Evolutionary conservation across 176 grass and related monocot species (phyloP), one percentile per base, ranked within the genome.

Genomic region (Carex cristatella): DNA sequence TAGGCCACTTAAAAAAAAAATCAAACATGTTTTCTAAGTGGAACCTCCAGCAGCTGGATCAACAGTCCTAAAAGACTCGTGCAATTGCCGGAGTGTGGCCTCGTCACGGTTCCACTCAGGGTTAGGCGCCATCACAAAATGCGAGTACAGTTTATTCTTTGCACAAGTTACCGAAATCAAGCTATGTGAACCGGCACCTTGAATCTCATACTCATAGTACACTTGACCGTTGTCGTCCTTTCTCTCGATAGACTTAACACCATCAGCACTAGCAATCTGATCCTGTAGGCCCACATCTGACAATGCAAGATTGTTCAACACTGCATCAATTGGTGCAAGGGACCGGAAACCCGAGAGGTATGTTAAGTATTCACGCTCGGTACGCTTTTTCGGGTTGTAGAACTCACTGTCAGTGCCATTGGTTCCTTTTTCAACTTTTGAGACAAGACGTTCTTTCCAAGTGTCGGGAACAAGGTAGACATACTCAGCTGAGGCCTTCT

Each of bases 361-460:
- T 28, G 96, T 95, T 61, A 98, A 87, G 91, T 98, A 95, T 87
- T 95, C 93, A 48, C 84, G 84, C 86, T 95, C 93, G 0, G 93
- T n/a, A 30, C 96, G 93, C 87, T 95, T 95, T 64, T 85, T 89
- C 32, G 96, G 90, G 78, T 98, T 95, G 96, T 91, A 98, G 93
- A 98, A 98, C 84, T 98, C 93, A 69, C 90, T 94, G 87, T 98
- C 91, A 2, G 96, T 98, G 76, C 96, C 96, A 74, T 98, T 98
- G 64, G 96, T 98, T 88, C 96, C 96, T 89, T 98, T 98, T 89
- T 98, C 96, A 42, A 98, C 96, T 80, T 98, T 98, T 33, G 93
- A 98, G 74, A 98, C 91, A 57, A 88, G 91, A 14, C 93, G 87
- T 90, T 98, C 96, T 82, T 98, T 98, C 96, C 96, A 98, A 32